Evolutionary conservation across 495 filamentous ascomycete species (phyloP).

Genomic region (Penicillium verhagenii): DNA sequence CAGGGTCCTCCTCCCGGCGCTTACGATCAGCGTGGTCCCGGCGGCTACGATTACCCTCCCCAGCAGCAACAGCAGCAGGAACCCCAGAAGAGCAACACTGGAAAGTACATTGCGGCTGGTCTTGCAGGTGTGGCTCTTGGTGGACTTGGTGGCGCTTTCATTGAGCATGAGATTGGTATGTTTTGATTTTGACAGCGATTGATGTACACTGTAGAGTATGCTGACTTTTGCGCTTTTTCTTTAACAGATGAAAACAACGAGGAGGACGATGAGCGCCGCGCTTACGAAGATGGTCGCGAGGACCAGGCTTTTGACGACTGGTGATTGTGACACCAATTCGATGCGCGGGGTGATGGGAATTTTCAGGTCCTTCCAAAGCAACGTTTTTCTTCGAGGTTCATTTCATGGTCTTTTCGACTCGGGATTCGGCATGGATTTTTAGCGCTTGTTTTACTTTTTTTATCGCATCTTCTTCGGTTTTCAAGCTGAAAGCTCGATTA

Average conservation of each 20-base stretch:
- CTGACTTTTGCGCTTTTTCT: neutral
- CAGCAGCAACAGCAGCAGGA: constrained; percentile 25
- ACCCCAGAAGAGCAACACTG: constrained; percentile 40
- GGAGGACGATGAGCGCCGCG: constrained; percentile 7
- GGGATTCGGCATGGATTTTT: neutral
- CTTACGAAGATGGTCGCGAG: constrained; percentile 23
- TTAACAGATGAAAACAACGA: constrained; percentile 19
- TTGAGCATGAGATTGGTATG: constrained; percentile 55
- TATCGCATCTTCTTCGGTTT: too few species aligned
- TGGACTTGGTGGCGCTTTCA: constrained; percentile 53
- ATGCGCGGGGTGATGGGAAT: neutral
- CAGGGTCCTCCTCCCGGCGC: constrained; percentile 18
- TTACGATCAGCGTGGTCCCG: neutral
- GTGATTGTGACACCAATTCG: neutral
- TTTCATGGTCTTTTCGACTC: neutral
- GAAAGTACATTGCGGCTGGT: constrained; percentile 48
- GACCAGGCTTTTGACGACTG: constrained; percentile 20
- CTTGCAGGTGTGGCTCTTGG: constrained; percentile 57
- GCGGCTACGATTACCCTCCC: constrained; percentile 15
- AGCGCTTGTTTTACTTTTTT: too few species aligned
- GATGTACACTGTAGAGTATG: neutral
- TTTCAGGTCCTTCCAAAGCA: neutral
- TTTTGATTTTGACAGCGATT: constrained; percentile 8
- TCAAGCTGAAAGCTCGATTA: too few species aligned
- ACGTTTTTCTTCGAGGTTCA: neutral